Base-by-base conservation (phyloP, 1,284 basidiomycete species). In the Rhizoctonia solani region DNA sequence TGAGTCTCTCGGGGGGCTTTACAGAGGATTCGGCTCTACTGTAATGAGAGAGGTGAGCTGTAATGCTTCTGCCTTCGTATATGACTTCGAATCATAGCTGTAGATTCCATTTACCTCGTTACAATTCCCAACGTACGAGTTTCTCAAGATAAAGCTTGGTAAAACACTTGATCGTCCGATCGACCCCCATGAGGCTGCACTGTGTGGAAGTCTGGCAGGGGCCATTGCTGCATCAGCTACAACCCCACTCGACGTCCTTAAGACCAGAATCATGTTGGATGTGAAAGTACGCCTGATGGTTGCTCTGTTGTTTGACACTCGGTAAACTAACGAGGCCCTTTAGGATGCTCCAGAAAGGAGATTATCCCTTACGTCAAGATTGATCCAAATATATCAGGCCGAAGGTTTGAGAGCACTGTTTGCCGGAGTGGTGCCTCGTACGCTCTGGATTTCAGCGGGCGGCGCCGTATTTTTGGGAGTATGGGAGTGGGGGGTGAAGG, bases 101-200 rank as follows among this genome's bases (percentile, higher is more conserved):
- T 34, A 96, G 93, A 94, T 99, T 44, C 96, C 96, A 0, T 99
- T 99, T 80, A 97, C 96, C 0, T 96, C 94, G 11, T 82, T 99
- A 25, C 97, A 99, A 76, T 99, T 99, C 75, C 97, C 97, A 0
- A 78, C 99, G 25, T 99, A 98, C 75, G 97, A 99, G 79, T 81
- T 85, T 42, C 81, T 99, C 71, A 99, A 99, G 71, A 81, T 0
- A 80, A 81, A 32, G 75, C 90, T 5, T 85, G 89, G 0, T 72
- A 73, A n/a, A 78, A 13, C 74, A 25, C 72, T 86, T 8, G 76
- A 81, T 29, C 75, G 83, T 66, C 84, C 82, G 0, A 81, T 93
- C 3, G 85, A 84, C 61, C 87, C 89, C 1, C 86, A 90, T 73
- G 92, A 98, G 78, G 95, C 95, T 0, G 96, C 95, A 0, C 74